These are phyloP conservation scores for Fraxinus angustifolia DNA, from an alignment of 305 asterid species.

Conservation along the genomic window DNA sequence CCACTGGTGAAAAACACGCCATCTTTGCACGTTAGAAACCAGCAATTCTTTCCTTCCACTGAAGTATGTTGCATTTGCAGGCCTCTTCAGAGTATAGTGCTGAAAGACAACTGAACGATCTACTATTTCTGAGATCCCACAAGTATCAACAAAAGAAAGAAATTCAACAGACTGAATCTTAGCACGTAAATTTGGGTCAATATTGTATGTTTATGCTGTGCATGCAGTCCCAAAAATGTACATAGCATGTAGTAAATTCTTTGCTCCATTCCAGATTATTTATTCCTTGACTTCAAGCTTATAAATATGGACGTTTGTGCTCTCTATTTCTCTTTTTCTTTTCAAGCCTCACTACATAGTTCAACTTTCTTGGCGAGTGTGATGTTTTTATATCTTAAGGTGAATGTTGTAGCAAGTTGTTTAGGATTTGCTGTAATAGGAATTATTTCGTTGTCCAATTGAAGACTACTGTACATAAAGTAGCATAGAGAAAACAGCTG, in stretches of 20 bases:
- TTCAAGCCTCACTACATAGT: neutral
- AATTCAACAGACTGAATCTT: constrained; percentile 69
- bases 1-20: no score
- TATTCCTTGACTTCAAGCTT: constrained; percentile 19
- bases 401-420: neutral
- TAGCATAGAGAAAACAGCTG: neutral
- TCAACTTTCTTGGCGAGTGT: neutral
- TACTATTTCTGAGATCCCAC: constrained; percentile 68
- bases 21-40: no score
- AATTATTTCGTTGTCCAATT: neutral
- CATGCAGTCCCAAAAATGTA: constrained; percentile 23
- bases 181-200: constrained; percentile 21
- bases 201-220: constrained; percentile 29
- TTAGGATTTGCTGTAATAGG: neutral
- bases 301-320: constrained; percentile 14
- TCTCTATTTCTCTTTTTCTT: neutral
- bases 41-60: neutral
- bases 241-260: constrained; percentile 36
- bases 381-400: neutral
- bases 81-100: constrained; percentile 93
- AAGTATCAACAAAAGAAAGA: constrained; percentile 72
- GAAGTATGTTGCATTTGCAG: constrained; percentile 37
- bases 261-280: constrained; percentile 23
- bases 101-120: constrained; percentile 74
- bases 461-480: neutral